Evolutionary conservation across 2,329 filamentous ascomycete species (phyloP).

Genomic region (Colletotrichum siamense): DNA sequence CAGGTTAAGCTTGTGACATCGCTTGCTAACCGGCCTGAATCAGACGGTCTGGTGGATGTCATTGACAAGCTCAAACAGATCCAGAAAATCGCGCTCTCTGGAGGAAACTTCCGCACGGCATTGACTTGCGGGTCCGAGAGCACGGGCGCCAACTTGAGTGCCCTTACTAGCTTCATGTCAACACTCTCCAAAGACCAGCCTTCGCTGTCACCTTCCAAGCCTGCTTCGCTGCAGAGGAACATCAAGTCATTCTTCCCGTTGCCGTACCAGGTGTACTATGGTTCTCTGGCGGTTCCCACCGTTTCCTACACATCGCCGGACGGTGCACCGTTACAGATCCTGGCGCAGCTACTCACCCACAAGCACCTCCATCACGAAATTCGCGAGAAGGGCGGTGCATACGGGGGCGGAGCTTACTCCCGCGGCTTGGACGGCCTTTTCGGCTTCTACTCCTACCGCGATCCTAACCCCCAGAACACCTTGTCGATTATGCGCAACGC

Average conservation of each 20-base stretch:
- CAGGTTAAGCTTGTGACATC: slow-evolving; percentile 86
- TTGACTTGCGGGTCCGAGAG: slow-evolving; percentile 86
- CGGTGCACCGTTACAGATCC: slow-evolving; percentile 82
- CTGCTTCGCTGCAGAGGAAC: slow-evolving; percentile 47
- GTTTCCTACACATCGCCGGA: slow-evolving; percentile 80
- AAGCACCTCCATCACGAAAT: slow-evolving; percentile 98
- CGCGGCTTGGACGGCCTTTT: slow-evolving; percentile 84
- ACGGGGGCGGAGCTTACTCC: slow-evolving; percentile 89
- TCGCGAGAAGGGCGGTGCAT: slow-evolving; percentile 95
- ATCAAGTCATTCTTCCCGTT: slow-evolving; percentile 89
- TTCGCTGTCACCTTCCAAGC: slow-evolving; percentile 36
- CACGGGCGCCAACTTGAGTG: slow-evolving; percentile 70
- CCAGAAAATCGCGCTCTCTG: slow-evolving; percentile 77
- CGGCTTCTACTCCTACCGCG: slow-evolving; percentile 95
- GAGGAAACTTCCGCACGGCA: slow-evolving; percentile 74
- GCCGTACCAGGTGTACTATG: slow-evolving; percentile 97
- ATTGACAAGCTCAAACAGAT: slow-evolving; percentile 86
- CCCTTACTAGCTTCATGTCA: slow-evolving; percentile 74
- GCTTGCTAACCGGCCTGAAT: slow-evolving; percentile 74
- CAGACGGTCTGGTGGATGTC: slow-evolving; percentile 75
- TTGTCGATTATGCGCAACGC: slow-evolving; percentile 83
- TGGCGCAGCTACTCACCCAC: slow-evolving; percentile 92
- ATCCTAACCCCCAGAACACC: slow-evolving; percentile 92
- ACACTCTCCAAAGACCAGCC: slow-evolving; percentile 53
- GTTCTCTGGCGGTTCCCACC: slow-evolving; percentile 80